phyloP scores from a whole-genome alignment of 2,329 filamentous ascomycete genomes.

The Rutstroemia sp. region DNA sequence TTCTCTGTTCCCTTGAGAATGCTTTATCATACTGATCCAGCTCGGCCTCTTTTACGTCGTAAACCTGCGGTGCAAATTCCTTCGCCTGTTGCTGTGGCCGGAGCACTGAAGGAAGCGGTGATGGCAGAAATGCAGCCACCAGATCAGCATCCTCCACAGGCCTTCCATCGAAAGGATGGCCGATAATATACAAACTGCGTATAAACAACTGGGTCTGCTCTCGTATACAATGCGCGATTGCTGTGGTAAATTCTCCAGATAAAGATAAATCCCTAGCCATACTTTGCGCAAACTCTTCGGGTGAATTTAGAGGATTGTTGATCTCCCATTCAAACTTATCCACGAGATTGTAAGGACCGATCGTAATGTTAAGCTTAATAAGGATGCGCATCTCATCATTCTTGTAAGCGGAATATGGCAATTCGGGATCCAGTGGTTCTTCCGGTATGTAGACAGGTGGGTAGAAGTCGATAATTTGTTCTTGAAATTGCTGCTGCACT shows the following conservation, averaged over 20 bases:
- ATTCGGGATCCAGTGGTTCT: constrained; percentile 78
- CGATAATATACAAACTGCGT: constrained; percentile 83
- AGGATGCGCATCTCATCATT: constrained; percentile 98
- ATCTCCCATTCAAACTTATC: constrained; percentile 99
- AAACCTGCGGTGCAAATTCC: constrained; percentile 88
- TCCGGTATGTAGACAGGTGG: constrained; percentile 87
- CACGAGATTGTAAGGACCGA: constrained; percentile 85
- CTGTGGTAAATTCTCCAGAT: constrained; percentile 91
- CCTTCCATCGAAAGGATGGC: constrained; percentile 90
- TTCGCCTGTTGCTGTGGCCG: constrained; percentile 87
- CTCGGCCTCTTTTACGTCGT: constrained; percentile 86
- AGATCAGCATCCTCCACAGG: constrained; percentile 90
- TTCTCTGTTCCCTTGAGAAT: constrained; percentile 85
- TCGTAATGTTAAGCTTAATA: constrained; percentile 95
- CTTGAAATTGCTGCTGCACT: constrained; percentile 63
- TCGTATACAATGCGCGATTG: constrained; percentile 94
- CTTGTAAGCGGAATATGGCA: constrained; percentile 91
- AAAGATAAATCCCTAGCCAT: constrained; percentile 89
- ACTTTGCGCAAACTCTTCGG: constrained; percentile 84
- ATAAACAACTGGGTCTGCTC: constrained; percentile 95
- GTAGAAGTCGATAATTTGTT: constrained; percentile 89
- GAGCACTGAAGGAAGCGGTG: constrained; percentile 76
- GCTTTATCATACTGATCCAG: constrained; percentile 86
- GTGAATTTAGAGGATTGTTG: constrained; percentile 87
- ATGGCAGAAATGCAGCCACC: constrained; percentile 74